Evolutionary conservation across 352 stramenopile genomes (phyloP), one percentile per base, ranked within the genome.

Genomic region (Aphanomyces invadans): DNA sequence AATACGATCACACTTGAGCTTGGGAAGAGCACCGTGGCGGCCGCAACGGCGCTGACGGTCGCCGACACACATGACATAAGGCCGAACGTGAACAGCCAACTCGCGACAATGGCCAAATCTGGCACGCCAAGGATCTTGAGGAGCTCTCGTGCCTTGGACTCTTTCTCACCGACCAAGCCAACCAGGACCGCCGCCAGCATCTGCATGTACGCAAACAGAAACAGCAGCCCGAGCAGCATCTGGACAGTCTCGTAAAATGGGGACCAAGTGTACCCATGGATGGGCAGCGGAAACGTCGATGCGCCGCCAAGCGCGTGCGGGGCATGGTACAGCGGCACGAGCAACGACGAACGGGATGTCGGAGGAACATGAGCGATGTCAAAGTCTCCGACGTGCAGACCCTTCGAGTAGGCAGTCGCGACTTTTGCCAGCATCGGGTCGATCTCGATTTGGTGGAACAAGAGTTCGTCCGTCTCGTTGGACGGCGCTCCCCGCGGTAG

Each of bases 41-140:
- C 75, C 4, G 72, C 74, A 3, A 83, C 7, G 0, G 80, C 77
- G 55, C 87, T 77, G 5, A 90, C 57, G 0, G 86, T 29, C 0
- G 80, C 75, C 3, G 76, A 76, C 0, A 83, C 21, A 4, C 86
- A 25, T 26, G 88, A 70, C 2, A 92, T 73, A 31, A 72, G 65
- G 2, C 91, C 9, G 52, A 96, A 97, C 9, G 85, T 93, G 36
- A 97, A 29, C 4, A 95, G 71, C 83, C 83, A 92, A 2, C 78
- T 73, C 17, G 60, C 19, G 46, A 88, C 71, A 19, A 90, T 74
- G 46, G 75, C 56, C 3, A 25, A n/a, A 32, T 92, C 80, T 9
- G 74, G 63, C 25, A 97, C 75, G 19, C 94, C 94, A 66, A 98
- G 89, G 62, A 98, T 97, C 5, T 87, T 77, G 76, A 98, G 90